Percentiles rank a stretch among this genome's conserved stretches.
Conservation (phyloP, 2,329 filamentous ascomycete species). For the Geoglossum cookeanum region DNA sequence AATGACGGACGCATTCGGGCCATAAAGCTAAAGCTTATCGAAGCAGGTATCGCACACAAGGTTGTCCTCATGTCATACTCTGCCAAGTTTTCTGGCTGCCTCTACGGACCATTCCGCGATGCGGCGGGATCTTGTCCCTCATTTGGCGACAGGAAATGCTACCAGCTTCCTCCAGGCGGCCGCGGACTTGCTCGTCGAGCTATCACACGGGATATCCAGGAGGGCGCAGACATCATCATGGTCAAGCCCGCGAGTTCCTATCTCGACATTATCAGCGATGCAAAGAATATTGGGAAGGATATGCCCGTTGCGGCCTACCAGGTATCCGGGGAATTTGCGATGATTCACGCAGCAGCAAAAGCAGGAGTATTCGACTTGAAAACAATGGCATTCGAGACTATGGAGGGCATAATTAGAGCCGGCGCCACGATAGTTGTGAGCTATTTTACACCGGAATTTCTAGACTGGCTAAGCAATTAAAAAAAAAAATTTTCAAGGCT, state of each 20-base stretch:
- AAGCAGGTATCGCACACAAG: constrained; percentile 79
- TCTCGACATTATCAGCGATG: constrained; percentile 92
- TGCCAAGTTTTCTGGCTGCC: constrained; percentile 89
- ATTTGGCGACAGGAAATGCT: constrained; percentile 90
- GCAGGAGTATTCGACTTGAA: constrained; percentile 93
- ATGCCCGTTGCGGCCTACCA: constrained; percentile 91
- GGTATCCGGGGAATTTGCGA: constrained; percentile 90
- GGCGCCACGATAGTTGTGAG: constrained; percentile 84
- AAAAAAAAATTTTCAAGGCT: too few relatives aligned
- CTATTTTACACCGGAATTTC: constrained; percentile 75
- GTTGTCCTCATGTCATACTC: constrained; percentile 94
- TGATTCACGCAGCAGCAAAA: constrained; percentile 92
- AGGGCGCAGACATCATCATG: constrained; percentile 97
- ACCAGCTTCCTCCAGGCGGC: constrained; percentile 85
- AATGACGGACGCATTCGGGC: constrained; percentile 94
- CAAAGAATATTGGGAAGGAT: constrained; percentile 82
- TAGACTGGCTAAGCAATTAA: constrained; percentile 34
- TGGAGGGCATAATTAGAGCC: constrained; percentile 79
- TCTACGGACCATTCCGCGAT: constrained; percentile 95
- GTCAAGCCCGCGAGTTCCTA: constrained; percentile 95
- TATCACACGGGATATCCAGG: constrained; percentile 72
- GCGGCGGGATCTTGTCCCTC: constrained; percentile 79
- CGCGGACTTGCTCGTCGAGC: constrained; percentile 81
- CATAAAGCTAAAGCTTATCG: constrained; percentile 95
- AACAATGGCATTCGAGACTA: constrained; percentile 85